Percentiles rank a stretch among this genome's conserved stretches.
Conservation (phyloP, 2,329 filamentous ascomycete species). For the Talaromyces pinophilus region DNA sequence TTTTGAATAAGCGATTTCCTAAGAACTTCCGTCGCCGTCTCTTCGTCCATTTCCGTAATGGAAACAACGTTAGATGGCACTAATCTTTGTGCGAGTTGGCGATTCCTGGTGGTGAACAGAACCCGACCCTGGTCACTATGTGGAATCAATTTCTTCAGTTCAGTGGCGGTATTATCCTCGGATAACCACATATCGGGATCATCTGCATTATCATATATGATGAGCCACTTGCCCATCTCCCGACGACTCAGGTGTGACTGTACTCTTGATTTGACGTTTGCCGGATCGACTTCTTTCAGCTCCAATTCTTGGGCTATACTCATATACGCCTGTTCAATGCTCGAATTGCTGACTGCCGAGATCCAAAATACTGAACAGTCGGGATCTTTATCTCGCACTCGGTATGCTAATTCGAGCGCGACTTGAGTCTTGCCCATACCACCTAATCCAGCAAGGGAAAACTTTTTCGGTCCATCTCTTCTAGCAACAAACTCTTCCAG, state of each 20-base stretch:
- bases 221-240: slow-evolving; percentile 27
- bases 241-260: no score
- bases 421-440: slow-evolving; percentile 22
- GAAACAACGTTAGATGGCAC: slow-evolving; percentile 22
- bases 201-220: slow-evolving; percentile 32
- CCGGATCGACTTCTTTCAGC: no score
- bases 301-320: no score
- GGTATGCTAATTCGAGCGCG: not conserved
- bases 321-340: no score
- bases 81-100: slow-evolving; percentile 26
- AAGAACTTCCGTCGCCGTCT: slow-evolving; percentile 22
- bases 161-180: not conserved
- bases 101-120: slow-evolving; percentile 34
- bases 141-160: slow-evolving; percentile 24
- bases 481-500: no score
- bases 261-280: no score
- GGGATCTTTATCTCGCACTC: slow-evolving; percentile 7
- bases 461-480: no score
- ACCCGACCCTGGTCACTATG: slow-evolving; percentile 29
- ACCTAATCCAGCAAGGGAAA: not conserved
- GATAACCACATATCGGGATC: slow-evolving; percentile 26
- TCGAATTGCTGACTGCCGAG: no score
- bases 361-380: slow-evolving; percentile 22
- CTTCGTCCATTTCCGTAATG: no score
- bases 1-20: not conserved